Evolutionary conservation across 805 yeast genomes (phyloP).

Genomic region (Pichia nanzhaoensis): DNA sequence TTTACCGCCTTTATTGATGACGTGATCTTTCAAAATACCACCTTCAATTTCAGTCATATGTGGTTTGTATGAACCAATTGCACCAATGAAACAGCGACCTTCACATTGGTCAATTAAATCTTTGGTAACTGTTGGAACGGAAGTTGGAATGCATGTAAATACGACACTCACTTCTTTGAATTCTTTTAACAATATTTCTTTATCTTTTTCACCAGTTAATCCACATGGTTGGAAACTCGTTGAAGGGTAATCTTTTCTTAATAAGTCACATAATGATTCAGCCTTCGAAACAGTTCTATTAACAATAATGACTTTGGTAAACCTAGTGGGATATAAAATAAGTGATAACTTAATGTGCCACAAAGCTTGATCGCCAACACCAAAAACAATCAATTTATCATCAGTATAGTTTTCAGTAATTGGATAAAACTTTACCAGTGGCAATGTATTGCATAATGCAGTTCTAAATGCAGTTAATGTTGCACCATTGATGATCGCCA

Average conservation of each 20-base stretch:
- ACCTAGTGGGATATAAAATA: constrained; percentile 32
- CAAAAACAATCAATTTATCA: constrained; percentile 37
- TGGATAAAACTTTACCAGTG: constrained; percentile 34
- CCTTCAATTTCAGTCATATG: constrained; percentile 58
- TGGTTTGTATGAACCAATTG: constrained; percentile 65
- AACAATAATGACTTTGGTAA: constrained; percentile 37
- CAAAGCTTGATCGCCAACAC: constrained; percentile 57
- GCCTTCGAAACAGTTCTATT: constrained; percentile 41
- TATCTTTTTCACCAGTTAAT: constrained; percentile 4
- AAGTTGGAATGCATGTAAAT: constrained; percentile 57
- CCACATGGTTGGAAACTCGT: constrained; percentile 21
- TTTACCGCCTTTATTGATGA: constrained; percentile 32
- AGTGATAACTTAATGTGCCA: constrained; percentile 53
- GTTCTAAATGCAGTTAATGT: constrained; percentile 63
- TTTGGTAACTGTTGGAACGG: constrained; percentile 37
- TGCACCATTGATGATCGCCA: constrained; percentile 51
- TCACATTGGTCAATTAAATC: constrained; percentile 24
- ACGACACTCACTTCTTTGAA: constrained; percentile 40
- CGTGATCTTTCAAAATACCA: constrained; percentile 30
- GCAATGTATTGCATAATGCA: constrained; percentile 49
- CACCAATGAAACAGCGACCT: constrained; percentile 38
- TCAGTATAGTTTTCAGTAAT: constrained; percentile 17
- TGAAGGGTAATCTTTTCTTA: constrained; percentile 26
- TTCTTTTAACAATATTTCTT: constrained; percentile 19
- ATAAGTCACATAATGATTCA: constrained; percentile 22